Base-by-base conservation (phyloP, 2,329 filamentous ascomycete genomes). In the Ophiocordyceps robertsii region DNA sequence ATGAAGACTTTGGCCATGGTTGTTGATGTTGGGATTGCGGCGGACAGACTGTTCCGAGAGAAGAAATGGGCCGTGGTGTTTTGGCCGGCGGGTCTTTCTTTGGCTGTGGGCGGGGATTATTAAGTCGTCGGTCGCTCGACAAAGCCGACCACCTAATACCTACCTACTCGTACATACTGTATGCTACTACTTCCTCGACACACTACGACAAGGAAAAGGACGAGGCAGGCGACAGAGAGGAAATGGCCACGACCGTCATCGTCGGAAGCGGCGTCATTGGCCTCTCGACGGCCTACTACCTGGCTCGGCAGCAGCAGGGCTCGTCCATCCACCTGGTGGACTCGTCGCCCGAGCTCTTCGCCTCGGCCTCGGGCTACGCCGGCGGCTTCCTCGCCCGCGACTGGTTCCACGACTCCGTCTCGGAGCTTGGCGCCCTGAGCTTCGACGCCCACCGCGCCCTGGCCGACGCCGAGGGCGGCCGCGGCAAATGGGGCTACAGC, bases 311-410 rank as follows among this genome's bases (percentile, higher is more conserved):
- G 47, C 63, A 69, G 48, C 57, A 63, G 0, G 57, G 58, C 0
- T 60, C 57, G 7, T 61, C 56, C 17, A 65, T 73, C 42, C 67
- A 71, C 47, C 58, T 73, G 8, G 61, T 73, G 31, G 70, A 73
- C 41, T 53, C 64, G 0, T 63, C 66, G 0, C 56, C 62, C 1
- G 57, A 75, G 47, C 69, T 89, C 29, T 86, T 89, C 59, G 71
- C 75, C 11, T 84, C 80, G 29, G 83, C 84, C 0, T 88, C 82
- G 2, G 83, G 84, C 1, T 79, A 75, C 49, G 82, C 83, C 0
- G 85, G 72, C 16, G 84, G 84, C 0, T 90, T 89, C 53, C 55
- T 89, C 9, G 83, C 83, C 0, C 69, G 67, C 30, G 80, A 89
- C 57, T 89, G 83, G 82, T 85, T 84, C 52, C 66, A 68, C 0